Evolutionary conservation across 2,329 filamentous ascomycete species (phyloP).

Genomic region (Pestalotiopsis sp.): DNA sequence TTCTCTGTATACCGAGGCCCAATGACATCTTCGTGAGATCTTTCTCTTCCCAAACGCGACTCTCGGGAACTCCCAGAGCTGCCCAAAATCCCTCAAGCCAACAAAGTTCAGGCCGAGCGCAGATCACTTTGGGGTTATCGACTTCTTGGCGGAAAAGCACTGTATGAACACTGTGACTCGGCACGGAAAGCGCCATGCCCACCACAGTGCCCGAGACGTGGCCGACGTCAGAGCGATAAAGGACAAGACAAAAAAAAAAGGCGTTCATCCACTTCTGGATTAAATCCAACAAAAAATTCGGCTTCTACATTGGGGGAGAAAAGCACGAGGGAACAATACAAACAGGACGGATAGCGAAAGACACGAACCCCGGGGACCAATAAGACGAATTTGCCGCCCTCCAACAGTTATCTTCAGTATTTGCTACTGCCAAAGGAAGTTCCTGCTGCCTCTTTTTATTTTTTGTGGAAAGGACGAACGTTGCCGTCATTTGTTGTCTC

Average conservation of each 20-base stretch:
- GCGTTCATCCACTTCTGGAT: not conserved
- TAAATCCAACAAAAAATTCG: not conserved
- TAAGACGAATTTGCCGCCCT: not conserved
- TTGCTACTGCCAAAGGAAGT: not conserved
- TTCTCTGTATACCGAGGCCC: not conserved
- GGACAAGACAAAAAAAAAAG: not conserved
- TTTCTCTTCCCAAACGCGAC: not conserved
- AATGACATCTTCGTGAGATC: not conserved
- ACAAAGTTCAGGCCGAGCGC: not conserved
- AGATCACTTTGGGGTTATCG: not conserved
- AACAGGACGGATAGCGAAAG: not conserved
- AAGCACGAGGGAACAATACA: not conserved
- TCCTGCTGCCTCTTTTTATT: not conserved
- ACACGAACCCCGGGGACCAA: not conserved
- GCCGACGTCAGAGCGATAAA: constrained; percentile 8
- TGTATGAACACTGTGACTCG: constrained; percentile 3
- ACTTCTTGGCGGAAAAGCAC: constrained; percentile 3
- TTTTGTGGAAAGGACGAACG: not conserved
- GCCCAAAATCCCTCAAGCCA: not conserved
- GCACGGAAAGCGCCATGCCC: not conserved
- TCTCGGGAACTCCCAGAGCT: not conserved
- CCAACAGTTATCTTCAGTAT: not conserved
- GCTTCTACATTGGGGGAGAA: not conserved
- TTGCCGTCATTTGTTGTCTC: not conserved
- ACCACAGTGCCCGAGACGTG: constrained; percentile 9